A percentile compares a stretch with the other conserved stretches of the same genome.
These are phyloP conservation scores for Camelina laxa DNA, from an alignment of 345 rosid genomes.

Conservation along the genomic window DNA sequence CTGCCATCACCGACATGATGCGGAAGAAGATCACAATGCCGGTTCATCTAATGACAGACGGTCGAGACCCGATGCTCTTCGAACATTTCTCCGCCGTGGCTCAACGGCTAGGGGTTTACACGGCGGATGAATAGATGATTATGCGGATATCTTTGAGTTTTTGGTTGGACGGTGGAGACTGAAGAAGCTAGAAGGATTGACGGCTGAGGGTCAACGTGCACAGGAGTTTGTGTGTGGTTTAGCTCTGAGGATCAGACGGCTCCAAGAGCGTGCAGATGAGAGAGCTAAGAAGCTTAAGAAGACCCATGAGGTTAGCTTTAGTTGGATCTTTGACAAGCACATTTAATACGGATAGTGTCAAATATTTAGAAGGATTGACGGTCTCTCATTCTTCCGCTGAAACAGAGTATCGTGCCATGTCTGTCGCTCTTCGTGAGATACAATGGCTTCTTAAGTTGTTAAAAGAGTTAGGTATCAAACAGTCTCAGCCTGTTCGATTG, in stretches of 20 bases:
- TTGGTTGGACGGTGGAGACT: constrained; percentile 65
- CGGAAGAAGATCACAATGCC: constrained; percentile 72
- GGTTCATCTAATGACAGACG: constrained; percentile 72
- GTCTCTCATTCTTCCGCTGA: too few relatives aligned
- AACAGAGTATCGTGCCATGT: too few relatives aligned
- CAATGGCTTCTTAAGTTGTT: too few relatives aligned
- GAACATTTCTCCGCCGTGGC: constrained; percentile 70
- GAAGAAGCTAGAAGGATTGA: constrained; percentile 65
- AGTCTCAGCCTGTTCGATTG: too few relatives aligned
- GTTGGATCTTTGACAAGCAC: constrained; percentile 73
- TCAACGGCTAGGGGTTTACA: constrained; percentile 69
- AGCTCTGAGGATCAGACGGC: constrained; percentile 60
- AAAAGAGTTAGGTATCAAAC: too few relatives aligned
- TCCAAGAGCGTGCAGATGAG: constrained; percentile 67
- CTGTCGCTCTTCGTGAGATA: too few relatives aligned
- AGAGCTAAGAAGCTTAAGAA: constrained; percentile 53
- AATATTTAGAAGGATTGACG: too few relatives aligned
- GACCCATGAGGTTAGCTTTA: constrained; percentile 51
- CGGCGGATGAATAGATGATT: constrained; percentile 69
- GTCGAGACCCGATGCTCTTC: constrained; percentile 58
- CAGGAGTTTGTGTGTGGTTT: constrained; percentile 66
- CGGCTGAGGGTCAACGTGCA: constrained; percentile 59
- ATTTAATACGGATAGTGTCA: too few relatives aligned
- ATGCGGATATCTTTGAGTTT: constrained; percentile 71
- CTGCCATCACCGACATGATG: constrained; percentile 67